A percentile compares a stretch with the other conserved stretches of the same genome.
Conservation (phyloP, 352 stramenopile species). For the Peronospora farinosa region DNA sequence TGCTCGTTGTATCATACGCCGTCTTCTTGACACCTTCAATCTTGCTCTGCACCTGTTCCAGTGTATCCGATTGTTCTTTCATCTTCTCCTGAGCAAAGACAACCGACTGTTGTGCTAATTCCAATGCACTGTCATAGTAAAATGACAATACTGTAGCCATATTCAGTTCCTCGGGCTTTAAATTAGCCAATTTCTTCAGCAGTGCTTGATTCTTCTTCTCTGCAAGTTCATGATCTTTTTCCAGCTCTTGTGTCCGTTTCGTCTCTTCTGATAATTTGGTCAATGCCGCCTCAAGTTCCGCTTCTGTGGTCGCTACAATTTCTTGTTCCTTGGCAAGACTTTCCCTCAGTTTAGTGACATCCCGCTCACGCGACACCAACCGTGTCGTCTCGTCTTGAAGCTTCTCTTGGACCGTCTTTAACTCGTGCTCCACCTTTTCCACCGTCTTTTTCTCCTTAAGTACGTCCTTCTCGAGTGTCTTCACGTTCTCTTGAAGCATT, state of each 20-base stretch:
- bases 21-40: conserved; percentile 45
- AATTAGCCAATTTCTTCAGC: conserved; percentile 41
- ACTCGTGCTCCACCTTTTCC: conserved; percentile 11
- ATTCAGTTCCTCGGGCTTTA: conserved; percentile 48
- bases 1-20: conserved; percentile 35
- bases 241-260: conserved; percentile 19
- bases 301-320: conserved; percentile 9
- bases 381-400: conserved; percentile 10
- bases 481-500: conserved; percentile 20
- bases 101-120: conserved; percentile 37
- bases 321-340: conserved; percentile 20
- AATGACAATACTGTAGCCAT: conserved; percentile 61
- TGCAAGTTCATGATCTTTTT: conserved; percentile 23
- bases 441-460: conserved; percentile 13
- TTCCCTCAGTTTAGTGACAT: conserved; percentile 26
- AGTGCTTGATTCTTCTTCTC: conserved; percentile 64
- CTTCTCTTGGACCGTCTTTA: conserved; percentile 18
- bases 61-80: conserved; percentile 33
- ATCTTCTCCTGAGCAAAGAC: conserved; percentile 39
- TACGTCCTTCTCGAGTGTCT: conserved; percentile 10
- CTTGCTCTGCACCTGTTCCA: conserved; percentile 48
- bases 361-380: background rate
- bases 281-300: conserved; percentile 33
- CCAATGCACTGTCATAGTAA: conserved; percentile 76
- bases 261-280: conserved; percentile 30